These are phyloP conservation scores for Quercus tomentella DNA, from an alignment of 331 rosid species.

Conservation along the genomic window DNA sequence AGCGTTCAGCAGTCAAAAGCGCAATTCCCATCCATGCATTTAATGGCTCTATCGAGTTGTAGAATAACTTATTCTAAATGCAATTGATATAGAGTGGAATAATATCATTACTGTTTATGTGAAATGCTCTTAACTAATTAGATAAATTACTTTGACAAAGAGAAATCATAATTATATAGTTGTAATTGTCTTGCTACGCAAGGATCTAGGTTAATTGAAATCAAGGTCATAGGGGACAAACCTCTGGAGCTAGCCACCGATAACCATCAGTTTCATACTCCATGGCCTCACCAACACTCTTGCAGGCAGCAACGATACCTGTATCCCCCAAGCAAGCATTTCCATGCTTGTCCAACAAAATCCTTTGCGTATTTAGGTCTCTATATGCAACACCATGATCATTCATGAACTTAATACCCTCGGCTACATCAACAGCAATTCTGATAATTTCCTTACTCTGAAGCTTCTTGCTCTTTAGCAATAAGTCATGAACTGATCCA, in stretches of 20 bases:
- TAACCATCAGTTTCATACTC: constrained; percentile 98
- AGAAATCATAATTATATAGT: not conserved
- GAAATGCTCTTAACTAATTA: not conserved
- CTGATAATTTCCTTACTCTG: constrained; percentile 73
- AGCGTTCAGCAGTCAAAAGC: not conserved
- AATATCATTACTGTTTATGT: not conserved
- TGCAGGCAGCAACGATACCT: constrained; percentile 87
- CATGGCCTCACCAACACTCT: constrained; percentile 73
- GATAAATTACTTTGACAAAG: not conserved
- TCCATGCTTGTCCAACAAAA: constrained; percentile 78
- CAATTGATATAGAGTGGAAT: not conserved
- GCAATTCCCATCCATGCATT: not conserved
- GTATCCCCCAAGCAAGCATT: constrained; percentile 90
- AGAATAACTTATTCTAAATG: not conserved
- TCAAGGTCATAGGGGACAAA: constrained; percentile 34
- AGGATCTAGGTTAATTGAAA: constrained; percentile 11
- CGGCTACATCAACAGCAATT: constrained; percentile 81
- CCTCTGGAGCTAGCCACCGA: constrained; percentile 99
- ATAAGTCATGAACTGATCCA: constrained; percentile 68
- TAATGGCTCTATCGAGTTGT: not conserved
- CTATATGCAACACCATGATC: constrained; percentile 79
- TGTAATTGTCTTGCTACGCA: constrained; percentile 2
- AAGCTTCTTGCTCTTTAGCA: constrained; percentile 77
- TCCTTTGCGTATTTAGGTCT: constrained; percentile 85
- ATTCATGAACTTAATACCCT: constrained; percentile 88